These are phyloP conservation scores for Aspergillus fumigatiaffinis DNA, from an alignment of 2,329 filamentous ascomycete species.

Conservation along the genomic window DNA sequence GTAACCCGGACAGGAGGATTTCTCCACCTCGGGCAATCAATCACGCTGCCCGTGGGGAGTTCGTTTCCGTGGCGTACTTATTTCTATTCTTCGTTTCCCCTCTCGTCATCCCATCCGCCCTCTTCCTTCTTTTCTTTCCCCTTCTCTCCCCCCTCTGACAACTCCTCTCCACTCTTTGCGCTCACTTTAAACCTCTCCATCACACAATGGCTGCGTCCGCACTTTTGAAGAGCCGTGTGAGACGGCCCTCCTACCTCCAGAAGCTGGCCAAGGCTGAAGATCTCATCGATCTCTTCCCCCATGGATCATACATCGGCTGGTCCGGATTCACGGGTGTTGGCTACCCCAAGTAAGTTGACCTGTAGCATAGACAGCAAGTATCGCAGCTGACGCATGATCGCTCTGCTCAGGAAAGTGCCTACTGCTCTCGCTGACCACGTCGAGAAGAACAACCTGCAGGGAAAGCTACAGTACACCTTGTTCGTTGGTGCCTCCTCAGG, in stretches of 20 bases:
- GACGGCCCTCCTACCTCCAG: conserved; percentile 71
- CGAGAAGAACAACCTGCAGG: conserved; percentile 79
- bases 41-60: conserved; percentile 9
- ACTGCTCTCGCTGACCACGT: conserved; percentile 83
- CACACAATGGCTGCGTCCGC: conserved; percentile 59
- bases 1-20: background rate
- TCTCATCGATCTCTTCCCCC: conserved; percentile 73
- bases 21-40: background rate
- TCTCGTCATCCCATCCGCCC: conserved; percentile 8
- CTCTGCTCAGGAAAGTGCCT: conserved; percentile 65
- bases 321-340: conserved; percentile 87
- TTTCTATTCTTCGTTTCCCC: conserved; percentile 5
- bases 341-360: conserved; percentile 69
- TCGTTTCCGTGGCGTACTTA: background rate
- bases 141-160: conserved; percentile 6
- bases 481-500: conserved; percentile 89
- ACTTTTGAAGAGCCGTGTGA: conserved; percentile 70
- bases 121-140: conserved; percentile 7
- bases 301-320: conserved; percentile 86
- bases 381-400: background rate
- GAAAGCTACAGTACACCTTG: conserved; percentile 77
- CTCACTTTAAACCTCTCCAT: background rate
- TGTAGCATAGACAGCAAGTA: background rate
- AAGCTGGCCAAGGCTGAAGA: conserved; percentile 79
- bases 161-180: conserved; percentile 7